Percentiles rank a stretch among this genome's conserved stretches.
phyloP scores from a whole-genome alignment of 208 protist species.

The Crithidia expoeki region DNA sequence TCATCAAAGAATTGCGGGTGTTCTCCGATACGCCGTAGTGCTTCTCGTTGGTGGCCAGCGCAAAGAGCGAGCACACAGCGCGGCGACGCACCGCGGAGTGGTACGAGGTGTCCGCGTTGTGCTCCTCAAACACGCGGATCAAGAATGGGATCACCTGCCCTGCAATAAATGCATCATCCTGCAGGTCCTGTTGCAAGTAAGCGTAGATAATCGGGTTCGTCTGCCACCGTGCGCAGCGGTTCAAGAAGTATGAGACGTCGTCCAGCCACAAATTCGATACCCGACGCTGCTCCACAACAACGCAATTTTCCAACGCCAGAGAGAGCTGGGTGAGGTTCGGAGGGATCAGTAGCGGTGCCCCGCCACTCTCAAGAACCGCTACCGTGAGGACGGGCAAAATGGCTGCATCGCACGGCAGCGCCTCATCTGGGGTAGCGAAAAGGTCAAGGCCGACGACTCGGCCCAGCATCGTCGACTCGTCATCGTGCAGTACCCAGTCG shows the following conservation, averaged over 20 bases:
- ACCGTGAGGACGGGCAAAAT: constrained; percentile 82
- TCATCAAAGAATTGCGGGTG: constrained; percentile 51
- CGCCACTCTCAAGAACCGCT: constrained; percentile 75
- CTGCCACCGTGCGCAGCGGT: constrained; percentile 71
- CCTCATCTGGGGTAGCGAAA: constrained; percentile 81
- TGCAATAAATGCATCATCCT: constrained; percentile 72
- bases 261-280: constrained; percentile 84
- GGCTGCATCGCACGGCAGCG: constrained; percentile 68
- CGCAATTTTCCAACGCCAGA: constrained; percentile 75
- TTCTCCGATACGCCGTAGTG: constrained; percentile 63
- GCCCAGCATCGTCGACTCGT: constrained; percentile 57
- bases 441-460: constrained; percentile 74
- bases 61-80: constrained; percentile 54
- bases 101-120: constrained; percentile 41
- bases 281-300: constrained; percentile 88
- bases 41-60: constrained; percentile 62
- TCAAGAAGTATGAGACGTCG: constrained; percentile 89
- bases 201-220: constrained; percentile 83
- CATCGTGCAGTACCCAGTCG: constrained; percentile 93
- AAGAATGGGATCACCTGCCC: constrained; percentile 75
- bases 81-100: constrained; percentile 57
- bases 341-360: constrained; percentile 74
- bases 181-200: constrained; percentile 81
- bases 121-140: constrained; percentile 56
- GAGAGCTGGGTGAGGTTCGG: constrained; percentile 85